Evolutionary conservation across 2,329 filamentous ascomycete genomes (phyloP), one percentile per base, ranked within the genome.

Genomic region (Colletotrichum musae): DNA sequence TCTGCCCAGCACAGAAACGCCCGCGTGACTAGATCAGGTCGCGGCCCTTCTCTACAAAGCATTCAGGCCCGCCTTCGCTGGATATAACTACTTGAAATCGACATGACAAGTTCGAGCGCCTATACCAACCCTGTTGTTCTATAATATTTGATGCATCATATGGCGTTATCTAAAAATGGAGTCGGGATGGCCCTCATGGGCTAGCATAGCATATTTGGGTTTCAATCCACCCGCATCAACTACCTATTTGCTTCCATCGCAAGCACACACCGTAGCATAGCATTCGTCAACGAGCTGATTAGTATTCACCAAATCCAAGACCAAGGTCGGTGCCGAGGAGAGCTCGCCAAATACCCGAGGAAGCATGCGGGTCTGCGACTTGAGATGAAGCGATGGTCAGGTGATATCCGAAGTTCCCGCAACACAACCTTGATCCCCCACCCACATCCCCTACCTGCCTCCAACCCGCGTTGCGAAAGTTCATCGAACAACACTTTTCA

Each of bases 1-100:
- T n/a, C 64, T 72, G 24, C 71, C 71, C 1, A 52, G 24, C 9
- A 52, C 39, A 43, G 26, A n/a, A n/a, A 28, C 13, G 13, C 41
- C 43, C 15, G 36, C 18, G 7, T 69, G 66, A 69, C 66, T 69
- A 21, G 21, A 56, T 13, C 39, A 15, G 24, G 6, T 52, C 3
- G 62, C 66, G 18, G 62, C 62, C 13, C 21, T 56, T 12, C 36
- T 60, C 6, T 61, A 57, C 62, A 51, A 56, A 18, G 45, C 64
- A 2, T 57, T 59, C 5, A 51, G 56, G n/a, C 45, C 64, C 16
- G 56, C 62, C 18, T 50, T 53, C 18, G 62, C 56, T 0, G 51
- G 51, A n/a, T 9, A 32, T 5, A 2, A 54, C 5, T 13, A 56
- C n/a, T 15, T 7, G 15, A 32, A 10, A 58, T 24, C n/a, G 26